Evolutionary conservation across 2,329 filamentous ascomycete species (phyloP), one percentile per base, ranked within the genome.

Genomic region (Diaporthe vexans): DNA sequence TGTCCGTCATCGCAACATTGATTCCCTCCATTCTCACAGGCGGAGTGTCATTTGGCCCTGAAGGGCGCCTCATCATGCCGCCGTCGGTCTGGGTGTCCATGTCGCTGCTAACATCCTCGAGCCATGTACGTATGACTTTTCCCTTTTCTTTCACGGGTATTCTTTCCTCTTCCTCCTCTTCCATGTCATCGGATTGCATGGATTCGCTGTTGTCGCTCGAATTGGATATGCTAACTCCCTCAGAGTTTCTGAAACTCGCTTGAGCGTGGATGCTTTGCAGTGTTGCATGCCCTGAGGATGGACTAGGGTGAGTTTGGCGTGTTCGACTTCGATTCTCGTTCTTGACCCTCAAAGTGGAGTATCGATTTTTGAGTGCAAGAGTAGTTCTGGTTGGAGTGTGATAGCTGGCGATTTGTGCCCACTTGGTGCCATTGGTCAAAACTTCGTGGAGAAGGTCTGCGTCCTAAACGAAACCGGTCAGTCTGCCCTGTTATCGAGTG

Each of bases 371-470:
- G 37, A 78, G 77, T 5, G 78, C 74, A 37, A 79, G 75, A 5
- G 78, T 77, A 6, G 78, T 79, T n/a, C 78, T 76, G 19, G 77
- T 78, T 35, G 78, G 78, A 24, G 78, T 78, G 71, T 79, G 74
- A 19, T 70, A 74, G 73, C 75, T 75, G 2, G 78, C 77, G 29
- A 79, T 79, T 51, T 77, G 77, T 61, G 77, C 77, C 78, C 78
- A 79, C 67, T 78, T 79, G 8, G 76, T 78, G n/a, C 78, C 78
- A 37, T 73, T 40, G n/a, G 74, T 72, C 48, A 76, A 69, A 17
- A 79, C 78, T 52, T 74, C 74, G 19, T 74, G 70, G 43, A 78
- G 71, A 26, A 79, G 75, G 21, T 58, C 74, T 15, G 68, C 67
- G 70, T 79, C 78, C 78, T 79, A 40, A 37, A 2, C 24, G 7